Conservation (phyloP, 2,329 filamentous ascomycete species). For the Metarhizium humberi region DNA sequence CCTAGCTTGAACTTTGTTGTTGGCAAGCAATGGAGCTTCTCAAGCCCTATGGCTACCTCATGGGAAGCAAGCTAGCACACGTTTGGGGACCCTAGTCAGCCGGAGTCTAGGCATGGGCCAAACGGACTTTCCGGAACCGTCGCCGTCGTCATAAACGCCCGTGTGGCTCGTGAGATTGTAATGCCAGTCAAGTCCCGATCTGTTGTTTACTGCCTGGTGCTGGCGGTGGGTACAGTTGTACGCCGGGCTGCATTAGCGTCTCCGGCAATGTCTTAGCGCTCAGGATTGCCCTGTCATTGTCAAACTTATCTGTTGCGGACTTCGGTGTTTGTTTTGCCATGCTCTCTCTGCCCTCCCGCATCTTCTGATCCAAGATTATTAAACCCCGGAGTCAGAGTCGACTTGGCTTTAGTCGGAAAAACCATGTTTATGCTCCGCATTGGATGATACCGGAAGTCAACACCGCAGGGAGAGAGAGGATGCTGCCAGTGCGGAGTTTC, state of each 20-base stretch:
- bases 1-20: background rate
- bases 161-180: no score
- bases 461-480: background rate
- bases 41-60: background rate
- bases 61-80: background rate
- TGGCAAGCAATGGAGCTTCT: background rate
- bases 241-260: background rate
- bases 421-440: no score
- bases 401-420: no score
- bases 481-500: background rate
- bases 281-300: background rate
- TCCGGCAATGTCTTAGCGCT: background rate
- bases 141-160: background rate
- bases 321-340: background rate
- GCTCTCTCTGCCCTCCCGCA: background rate
- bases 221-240: background rate
- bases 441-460: no score
- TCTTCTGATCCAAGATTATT: background rate
- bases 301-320: background rate
- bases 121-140: slow-evolving; percentile 2
- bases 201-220: background rate
- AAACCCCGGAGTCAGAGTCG: no score
- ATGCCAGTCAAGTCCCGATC: no score
- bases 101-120: background rate
- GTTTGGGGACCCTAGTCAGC: background rate